Evolutionary conservation across 2,329 filamentous ascomycete species (phyloP).

Genomic region (Tricladium varicosporioides): DNA sequence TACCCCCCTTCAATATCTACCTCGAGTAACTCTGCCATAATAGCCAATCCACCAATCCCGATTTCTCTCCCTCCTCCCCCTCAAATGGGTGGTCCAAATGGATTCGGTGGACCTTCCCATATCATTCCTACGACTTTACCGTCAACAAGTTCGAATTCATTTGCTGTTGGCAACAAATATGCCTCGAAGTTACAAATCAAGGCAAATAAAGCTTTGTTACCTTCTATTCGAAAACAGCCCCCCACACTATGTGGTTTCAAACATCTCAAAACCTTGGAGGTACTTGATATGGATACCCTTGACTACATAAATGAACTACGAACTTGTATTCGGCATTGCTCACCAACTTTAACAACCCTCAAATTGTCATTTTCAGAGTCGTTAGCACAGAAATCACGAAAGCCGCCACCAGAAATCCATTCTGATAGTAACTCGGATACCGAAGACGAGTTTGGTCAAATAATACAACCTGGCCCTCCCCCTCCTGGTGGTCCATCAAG

Average conservation of each 20-base stretch:
- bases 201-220: constrained; percentile 6
- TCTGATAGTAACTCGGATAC: constrained; percentile 50
- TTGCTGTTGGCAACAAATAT: constrained; percentile 5
- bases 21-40: background rate
- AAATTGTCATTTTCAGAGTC: constrained; percentile 57
- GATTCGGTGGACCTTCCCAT: constrained; percentile 8
- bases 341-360: constrained; percentile 52
- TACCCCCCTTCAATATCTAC: constrained; percentile 43
- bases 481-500: constrained; percentile 19
- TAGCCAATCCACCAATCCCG: background rate
- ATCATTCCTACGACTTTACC: background rate
- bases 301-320: constrained; percentile 56
- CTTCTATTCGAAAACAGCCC: constrained; percentile 29
- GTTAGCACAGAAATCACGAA: constrained; percentile 48
- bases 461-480: constrained; percentile 32
- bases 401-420: constrained; percentile 39
- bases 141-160: constrained; percentile 6
- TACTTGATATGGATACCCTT: constrained; percentile 60
- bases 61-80: constrained; percentile 7
- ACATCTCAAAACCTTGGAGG: constrained; percentile 49
- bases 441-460: constrained; percentile 53
- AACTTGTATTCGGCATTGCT: constrained; percentile 52
- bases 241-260: constrained; percentile 57
- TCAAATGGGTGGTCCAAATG: background rate
- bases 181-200: constrained; percentile 10